Evolutionary conservation across 129 eudicot species (phyloP).

Genomic region (Artemisia annua): DNA sequence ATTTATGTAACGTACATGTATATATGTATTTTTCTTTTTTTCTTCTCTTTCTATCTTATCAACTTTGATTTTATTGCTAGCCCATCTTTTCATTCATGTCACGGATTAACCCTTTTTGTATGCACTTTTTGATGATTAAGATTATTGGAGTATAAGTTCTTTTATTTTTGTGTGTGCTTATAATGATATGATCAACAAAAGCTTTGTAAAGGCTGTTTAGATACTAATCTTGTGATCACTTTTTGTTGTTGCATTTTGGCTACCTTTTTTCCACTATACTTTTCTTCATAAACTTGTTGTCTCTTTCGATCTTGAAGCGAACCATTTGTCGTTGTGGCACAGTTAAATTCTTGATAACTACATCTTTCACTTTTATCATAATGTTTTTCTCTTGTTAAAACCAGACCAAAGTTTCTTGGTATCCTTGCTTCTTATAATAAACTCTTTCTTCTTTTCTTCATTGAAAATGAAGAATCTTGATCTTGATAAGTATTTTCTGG

Average conservation of each 20-base stretch:
- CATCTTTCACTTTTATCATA: conserved; percentile 30
- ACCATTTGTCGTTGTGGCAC: conserved; percentile 24
- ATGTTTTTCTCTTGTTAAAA: conserved; percentile 26
- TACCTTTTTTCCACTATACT: conserved; percentile 32
- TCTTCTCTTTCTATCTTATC: conserved; percentile 49
- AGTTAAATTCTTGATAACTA: conserved; percentile 28
- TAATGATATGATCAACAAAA: conserved; percentile 15
- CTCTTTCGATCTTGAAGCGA: conserved; percentile 26
- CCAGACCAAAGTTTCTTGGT: conserved; percentile 17
- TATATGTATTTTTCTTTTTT: background rate
- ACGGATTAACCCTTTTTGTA: conserved; percentile 31
- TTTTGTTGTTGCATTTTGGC: conserved; percentile 17
- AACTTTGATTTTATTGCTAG: conserved; percentile 33
- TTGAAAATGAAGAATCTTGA: conserved; percentile 41
- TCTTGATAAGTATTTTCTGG: conserved; percentile 23
- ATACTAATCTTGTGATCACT: conserved; percentile 7
- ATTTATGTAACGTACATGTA: background rate
- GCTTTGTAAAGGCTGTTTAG: conserved; percentile 20
- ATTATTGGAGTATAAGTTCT: conserved; percentile 20
- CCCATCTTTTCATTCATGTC: conserved; percentile 41
- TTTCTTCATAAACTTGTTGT: conserved; percentile 27
- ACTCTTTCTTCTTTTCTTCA: conserved; percentile 20
- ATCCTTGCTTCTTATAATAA: conserved; percentile 18
- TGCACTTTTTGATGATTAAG: conserved; percentile 34
- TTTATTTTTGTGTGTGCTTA: conserved; percentile 29